phyloP scores from a whole-genome alignment of 1,284 basidiomycete genomes.

The Fomitiporia mediterranea region DNA sequence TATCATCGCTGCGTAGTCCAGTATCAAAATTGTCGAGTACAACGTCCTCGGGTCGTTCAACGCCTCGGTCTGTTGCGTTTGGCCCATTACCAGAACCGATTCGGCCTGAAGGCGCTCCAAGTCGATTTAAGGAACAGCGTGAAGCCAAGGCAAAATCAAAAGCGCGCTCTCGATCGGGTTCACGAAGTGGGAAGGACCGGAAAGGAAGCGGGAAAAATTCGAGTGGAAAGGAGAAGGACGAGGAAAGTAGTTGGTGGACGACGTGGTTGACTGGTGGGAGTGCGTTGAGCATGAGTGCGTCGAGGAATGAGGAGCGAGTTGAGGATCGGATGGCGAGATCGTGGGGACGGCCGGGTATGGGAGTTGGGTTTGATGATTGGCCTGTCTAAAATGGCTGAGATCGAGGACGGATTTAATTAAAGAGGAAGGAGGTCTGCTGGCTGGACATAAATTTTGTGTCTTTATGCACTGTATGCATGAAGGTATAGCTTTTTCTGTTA shows the following conservation, averaged over 20 bases:
- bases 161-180: slow-evolving; percentile 1
- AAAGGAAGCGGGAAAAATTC: slow-evolving; percentile 23
- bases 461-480: no score
- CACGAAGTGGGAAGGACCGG: slow-evolving; percentile 20
- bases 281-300: slow-evolving; percentile 23
- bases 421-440: no score
- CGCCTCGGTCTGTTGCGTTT: slow-evolving; percentile 75
- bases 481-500: no score
- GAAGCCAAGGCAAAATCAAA: slow-evolving; percentile 28
- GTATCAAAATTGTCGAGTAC: slow-evolving; percentile 26
- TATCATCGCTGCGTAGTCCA: slow-evolving; percentile 1
- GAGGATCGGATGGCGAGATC: slow-evolving; percentile 46
- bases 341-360: slow-evolving; percentile 44
- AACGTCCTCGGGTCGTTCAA: slow-evolving; percentile 39
- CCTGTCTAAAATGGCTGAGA: slow-evolving; percentile 35
- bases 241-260: slow-evolving; percentile 44
- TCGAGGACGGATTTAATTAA: no score
- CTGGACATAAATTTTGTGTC: no score
- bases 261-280: slow-evolving; percentile 37
- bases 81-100: slow-evolving; percentile 67
- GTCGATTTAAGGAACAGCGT: slow-evolving; percentile 28
- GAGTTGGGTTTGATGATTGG: slow-evolving; percentile 54
- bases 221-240: slow-evolving; percentile 18
- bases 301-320: slow-evolving; percentile 41
- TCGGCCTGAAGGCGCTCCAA: slow-evolving; percentile 26